Evolutionary conservation across 2,329 filamentous ascomycete genomes (phyloP), one percentile per base, ranked within the genome.

Genomic region (Pyrenochaeta sp.): DNA sequence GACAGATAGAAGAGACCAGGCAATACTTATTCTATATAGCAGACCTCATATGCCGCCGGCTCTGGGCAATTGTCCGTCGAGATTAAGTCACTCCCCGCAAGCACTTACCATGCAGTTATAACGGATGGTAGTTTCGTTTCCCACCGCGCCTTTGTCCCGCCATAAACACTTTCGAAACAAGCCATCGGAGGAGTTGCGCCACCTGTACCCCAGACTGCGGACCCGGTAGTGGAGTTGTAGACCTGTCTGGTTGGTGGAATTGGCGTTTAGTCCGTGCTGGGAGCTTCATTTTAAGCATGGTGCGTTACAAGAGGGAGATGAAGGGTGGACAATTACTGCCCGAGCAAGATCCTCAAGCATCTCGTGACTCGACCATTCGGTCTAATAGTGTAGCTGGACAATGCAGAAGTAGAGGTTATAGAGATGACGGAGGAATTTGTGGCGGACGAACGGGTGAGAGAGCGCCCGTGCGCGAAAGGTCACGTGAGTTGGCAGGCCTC

Each of bases 271-370:
- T 52, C 58, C 50, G 56, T 54, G 51, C 52, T 24, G 32, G 28
- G 19, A 32, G 46, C 42, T 22, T 48, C 34, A 37, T 28, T 19
- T 57, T 56, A 27, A 63, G 61, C 54, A 34, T 61, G 50, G 44
- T 54, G 61, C 52, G 55, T 62, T 53, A 62, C 65, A 61, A 47
- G 44, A 55, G 28, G 40, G 49, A 65, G 58, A 65, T 65, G 59
- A 66, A 61, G 56, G 60, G 55, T 51, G 62, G 61, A 51, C 45
- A 59, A 59, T 49, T 40, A 51, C 39, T 44, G 37, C 40, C 58
- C 54, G 45, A 12, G 24, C 42, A 15, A 6, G 42, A n/a, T 10
- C 42, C 4, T 19, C 32, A 25, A 7, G 34, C 15, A 39, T 19
- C 36, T 19, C 36, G n/a, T n/a, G 36, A 39, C 13, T 5, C 13